phyloP scores from a whole-genome alignment of 345 rosid species.

The Clausena lansium region DNA sequence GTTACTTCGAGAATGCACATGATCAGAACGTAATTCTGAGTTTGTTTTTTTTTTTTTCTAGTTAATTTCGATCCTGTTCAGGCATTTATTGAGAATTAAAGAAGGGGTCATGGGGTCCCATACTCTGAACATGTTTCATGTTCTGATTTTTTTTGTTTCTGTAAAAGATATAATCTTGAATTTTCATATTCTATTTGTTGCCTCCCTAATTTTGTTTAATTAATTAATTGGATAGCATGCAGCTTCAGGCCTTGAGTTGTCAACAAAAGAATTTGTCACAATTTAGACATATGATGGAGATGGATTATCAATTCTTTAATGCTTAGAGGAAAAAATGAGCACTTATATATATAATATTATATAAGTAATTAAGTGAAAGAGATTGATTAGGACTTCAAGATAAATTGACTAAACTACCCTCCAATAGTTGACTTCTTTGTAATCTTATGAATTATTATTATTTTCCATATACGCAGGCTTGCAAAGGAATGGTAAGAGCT shows the following conservation, averaged over 20 bases:
- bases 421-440: background rate
- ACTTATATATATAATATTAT: background rate
- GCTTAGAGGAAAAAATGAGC: background rate
- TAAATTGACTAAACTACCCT: slow-evolving; percentile 21
- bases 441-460: background rate
- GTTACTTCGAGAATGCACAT: too few relatives aligned
- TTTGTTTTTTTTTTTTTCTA: too few relatives aligned
- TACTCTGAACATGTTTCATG: slow-evolving; percentile 1
- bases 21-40: too few relatives aligned
- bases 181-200: background rate
- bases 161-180: background rate
- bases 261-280: background rate
- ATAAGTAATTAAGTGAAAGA: background rate
- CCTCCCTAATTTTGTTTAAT: background rate
- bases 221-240: background rate
- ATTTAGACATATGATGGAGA: slow-evolving; percentile 2
- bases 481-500: slow-evolving; percentile 93
- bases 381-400: background rate
- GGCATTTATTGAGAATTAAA: background rate
- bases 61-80: background rate
- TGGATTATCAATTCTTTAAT: background rate
- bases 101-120: background rate
- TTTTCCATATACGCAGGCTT: slow-evolving; percentile 43
- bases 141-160: background rate
- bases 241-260: slow-evolving; percentile 3